Conservation (phyloP, 2,329 filamentous ascomycete species). For the Aschersonia sp. region DNA sequence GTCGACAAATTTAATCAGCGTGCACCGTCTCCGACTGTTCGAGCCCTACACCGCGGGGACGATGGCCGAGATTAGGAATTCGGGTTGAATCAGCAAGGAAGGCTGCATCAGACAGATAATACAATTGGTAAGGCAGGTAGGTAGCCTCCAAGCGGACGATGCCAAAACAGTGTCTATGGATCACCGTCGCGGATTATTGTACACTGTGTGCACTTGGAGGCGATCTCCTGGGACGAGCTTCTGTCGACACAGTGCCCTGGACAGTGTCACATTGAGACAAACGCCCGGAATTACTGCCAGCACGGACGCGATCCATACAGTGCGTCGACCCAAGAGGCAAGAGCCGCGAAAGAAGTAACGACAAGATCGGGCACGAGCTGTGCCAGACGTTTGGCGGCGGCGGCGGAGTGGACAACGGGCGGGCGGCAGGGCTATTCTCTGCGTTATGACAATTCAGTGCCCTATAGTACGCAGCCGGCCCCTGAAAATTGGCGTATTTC, state of each 20-base stretch:
- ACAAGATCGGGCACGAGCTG: neutral
- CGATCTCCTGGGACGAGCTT: too few relatives aligned
- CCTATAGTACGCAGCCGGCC: neutral
- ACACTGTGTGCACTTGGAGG: neutral
- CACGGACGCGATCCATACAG: neutral
- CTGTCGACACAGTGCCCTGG: neutral
- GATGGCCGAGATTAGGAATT: conserved; percentile 10
- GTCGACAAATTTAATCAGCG: conserved; percentile 3
- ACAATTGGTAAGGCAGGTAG: neutral
- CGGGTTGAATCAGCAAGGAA: conserved; percentile 7
- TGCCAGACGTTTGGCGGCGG: neutral
- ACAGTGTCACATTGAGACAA: neutral
- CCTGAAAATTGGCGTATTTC: conserved; percentile 8
- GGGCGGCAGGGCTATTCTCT: neutral
- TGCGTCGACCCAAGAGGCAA: neutral
- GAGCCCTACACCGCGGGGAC: conserved; percentile 12
- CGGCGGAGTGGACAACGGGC: neutral
- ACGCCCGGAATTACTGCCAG: neutral
- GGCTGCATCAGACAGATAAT: conserved; percentile 4
- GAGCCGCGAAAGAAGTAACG: neutral
- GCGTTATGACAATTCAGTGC: neutral
- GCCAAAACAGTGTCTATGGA: neutral
- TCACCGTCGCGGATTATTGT: neutral
- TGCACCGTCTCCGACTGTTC: conserved; percentile 7
- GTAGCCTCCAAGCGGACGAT: neutral